Base-by-base conservation (phyloP, 78 protist species). In the Anaeramoeba flamelloides region DNA sequence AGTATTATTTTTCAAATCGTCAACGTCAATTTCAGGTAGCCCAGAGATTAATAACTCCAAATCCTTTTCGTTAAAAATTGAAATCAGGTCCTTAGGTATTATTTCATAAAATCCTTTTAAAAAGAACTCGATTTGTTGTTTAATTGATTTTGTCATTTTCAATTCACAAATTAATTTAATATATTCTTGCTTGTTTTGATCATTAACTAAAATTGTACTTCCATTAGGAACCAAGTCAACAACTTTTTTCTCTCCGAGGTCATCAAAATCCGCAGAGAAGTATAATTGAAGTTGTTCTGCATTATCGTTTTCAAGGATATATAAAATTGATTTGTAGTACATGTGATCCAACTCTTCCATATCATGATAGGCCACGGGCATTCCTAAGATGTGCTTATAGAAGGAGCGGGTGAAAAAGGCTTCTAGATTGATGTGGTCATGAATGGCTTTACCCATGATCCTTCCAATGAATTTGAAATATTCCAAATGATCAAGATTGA, bases 371-470 rank as follows among this genome's bases (percentile, higher is more conserved):
- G 34, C 77, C 33, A 90, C 38, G 3, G 92, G 88, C 12, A 64
- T 26, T 65, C 88, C 86, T 30, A 95, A 81, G 83, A 95, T 90
- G 80, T 89, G 93, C 87, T 92, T 94, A 85, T 94, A 95, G 88
- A 95, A 87, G 38, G 94, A 83, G 33, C 95, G 81, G 0, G 98
- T 92, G 41, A 94, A 94, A 85, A 90, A 81, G 1, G 89, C 92
- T 37, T 91, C 95, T 37, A 94, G 33, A 81, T 84, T 74, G 22
- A 81, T 74, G 2, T 84, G 89, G 81, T 94, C 92, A 39, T 74
- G 84, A 39, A 94, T 76, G 36, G 98, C 96, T 77, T 86, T 84
- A 22, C 89, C 98, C 33, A 94, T 80, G 74, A 93, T 89, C 22
- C 93, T 41, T 1, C 98, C 98, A 38, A 88, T 74, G 75, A 79